Evolutionary conservation across 129 eudicot species (phyloP), one percentile per base, ranked within the genome.

Genomic region (Smallanthus sonchifolius): DNA sequence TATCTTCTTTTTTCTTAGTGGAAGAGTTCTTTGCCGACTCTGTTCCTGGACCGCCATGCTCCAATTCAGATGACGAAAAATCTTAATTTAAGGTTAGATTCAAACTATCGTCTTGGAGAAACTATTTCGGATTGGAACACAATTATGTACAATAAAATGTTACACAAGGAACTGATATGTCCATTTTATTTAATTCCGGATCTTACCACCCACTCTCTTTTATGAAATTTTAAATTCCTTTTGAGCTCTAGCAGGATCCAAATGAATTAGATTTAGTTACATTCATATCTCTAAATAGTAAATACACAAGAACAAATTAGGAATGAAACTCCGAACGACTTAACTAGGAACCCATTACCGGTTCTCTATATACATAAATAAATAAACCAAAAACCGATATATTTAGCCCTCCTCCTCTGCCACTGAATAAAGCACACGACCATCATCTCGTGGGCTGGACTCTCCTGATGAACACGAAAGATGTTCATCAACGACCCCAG

Each of bases 21-120:
- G 93, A 85, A 77, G 93, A 88, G 81, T 88, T 88, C 85, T 85
- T 88, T 51, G 93, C 85, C 37, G 93, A 85, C 79, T 83, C 90
- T 4, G 87, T 80, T 56, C 84, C 84, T 14, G 84, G 81, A 54
- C 84, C 84, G n/a, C 84, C 84, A 43, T 72, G 78, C 77, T 75
- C 84, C 15, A 80, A 70, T 30, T 81, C 84, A 17, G 84, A 81
- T 55, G 84, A 81, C 38, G 84, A 81, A 54, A 75, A 77, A 67
- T 48, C 84, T 55, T 81, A 81, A 60, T 63, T 57, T 63, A 39
- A 64, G 47, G 44, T 43, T 42, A 65, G 54, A 30, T 16, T 37
- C 69, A 75, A 76, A 17, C 62, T 81, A 32, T 74, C 67, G 47
- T 42, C 48, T 30, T 75, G 30, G 19, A 32, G 48, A 47, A 45